Conservation (phyloP, 768 basidiomycete genomes). For the Atractiella rhizophila region DNA sequence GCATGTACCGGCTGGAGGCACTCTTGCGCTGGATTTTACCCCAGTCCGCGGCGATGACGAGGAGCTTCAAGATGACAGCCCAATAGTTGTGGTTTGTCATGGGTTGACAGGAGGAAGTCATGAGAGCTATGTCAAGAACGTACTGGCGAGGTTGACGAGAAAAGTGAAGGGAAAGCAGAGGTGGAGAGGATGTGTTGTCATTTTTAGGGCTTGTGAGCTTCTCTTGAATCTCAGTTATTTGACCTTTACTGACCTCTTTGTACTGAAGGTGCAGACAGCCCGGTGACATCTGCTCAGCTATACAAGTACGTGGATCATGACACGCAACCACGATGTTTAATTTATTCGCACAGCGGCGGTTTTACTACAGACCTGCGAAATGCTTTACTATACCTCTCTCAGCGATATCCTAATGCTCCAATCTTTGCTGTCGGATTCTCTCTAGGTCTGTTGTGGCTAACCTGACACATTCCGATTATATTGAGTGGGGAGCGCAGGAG, state of each 20-base stretch:
- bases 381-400: constrained; percentile 48
- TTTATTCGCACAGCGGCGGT: constrained; percentile 37
- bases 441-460: no score
- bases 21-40: constrained; percentile 22
- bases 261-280: constrained; percentile 81
- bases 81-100: constrained; percentile 22
- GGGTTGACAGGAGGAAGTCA: constrained; percentile 24
- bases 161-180: constrained; percentile 2
- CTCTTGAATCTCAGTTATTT: constrained; percentile 80
- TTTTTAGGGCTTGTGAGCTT: constrained; percentile 63
- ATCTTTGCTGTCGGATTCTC: constrained; percentile 77
- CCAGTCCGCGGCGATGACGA: constrained; percentile 11
- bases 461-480: no score
- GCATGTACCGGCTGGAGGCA: constrained; percentile 25
- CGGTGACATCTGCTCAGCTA: constrained; percentile 53
- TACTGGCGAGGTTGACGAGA: constrained; percentile 44
- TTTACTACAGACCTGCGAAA: constrained; percentile 71
- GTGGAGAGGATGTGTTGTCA: background rate
- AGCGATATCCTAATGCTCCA: constrained; percentile 49
- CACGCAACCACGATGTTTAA: no score
- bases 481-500: no score
- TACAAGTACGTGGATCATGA: constrained; percentile 21
- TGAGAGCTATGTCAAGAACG: constrained; percentile 65
- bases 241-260: no score
- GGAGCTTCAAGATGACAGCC: constrained; percentile 23